Evolutionary conservation across 129 eudicot genomes (phyloP), one percentile per base, ranked within the genome.

Genomic region (Flaveria bidentis): DNA sequence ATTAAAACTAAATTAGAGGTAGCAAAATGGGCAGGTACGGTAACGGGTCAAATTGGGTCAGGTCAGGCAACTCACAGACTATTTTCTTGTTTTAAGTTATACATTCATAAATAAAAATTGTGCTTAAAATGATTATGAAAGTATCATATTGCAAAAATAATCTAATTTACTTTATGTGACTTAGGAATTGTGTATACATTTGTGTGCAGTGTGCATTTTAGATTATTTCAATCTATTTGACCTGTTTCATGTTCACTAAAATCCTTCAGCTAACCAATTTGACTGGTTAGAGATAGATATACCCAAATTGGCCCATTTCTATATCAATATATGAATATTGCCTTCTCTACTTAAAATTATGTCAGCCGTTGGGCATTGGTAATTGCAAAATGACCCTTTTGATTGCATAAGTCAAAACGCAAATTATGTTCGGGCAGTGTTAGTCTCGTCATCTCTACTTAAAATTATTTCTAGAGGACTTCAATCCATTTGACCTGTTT

Each of bases 361-460:
- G 10, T 30, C 36, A 30, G 36, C 7, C 42, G 41, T 63, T 30
- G 36, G 36, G 36, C 36, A 0, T 30, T 5, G 44, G 18, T 6
- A 28, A 14, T 62, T 62, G 42, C n/a, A 62, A 62, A 14, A 26
- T 62, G 46, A 63, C 46, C 68, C 45, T 33, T 28, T 63, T 63
- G 46, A 63, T 46, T 63, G 5, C 45, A 30, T 30, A 30, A 30
- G 69, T 63, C 46, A 30, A 63, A 63, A 63, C 30, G 12, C 8
- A 63, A 63, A 30, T 63, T 30, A 44, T 63, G 45, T 63, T 63
- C 18, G 13, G 46, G 8, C 46, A 30, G 20, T 16, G 13, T 63
- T 28, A 7, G 13, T 33, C 1, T 30, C 13, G 7, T 63, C 17
- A 33, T 11, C 5, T 30, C 36, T 30, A 30, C 33, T 28, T 28